Evolutionary conservation across 768 basidiomycete species (phyloP).

Genomic region (Suillus cothurnatus): DNA sequence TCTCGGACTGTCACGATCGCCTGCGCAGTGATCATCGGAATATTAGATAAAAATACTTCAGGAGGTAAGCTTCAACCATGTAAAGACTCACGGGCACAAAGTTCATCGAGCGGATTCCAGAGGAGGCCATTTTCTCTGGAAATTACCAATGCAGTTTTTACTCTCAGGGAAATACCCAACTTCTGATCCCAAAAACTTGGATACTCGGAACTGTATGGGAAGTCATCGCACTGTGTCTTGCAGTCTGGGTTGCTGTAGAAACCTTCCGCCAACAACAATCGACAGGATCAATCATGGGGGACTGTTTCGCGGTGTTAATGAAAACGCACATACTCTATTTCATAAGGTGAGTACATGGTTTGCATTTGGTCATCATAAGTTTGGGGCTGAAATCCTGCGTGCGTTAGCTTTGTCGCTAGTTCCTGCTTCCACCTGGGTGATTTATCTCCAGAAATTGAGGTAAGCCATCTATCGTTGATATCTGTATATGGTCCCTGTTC

Average conservation of each 20-base stretch:
- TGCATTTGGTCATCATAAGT: neutral
- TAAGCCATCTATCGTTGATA: neutral
- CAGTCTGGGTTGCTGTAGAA: neutral
- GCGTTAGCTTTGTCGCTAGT: neutral
- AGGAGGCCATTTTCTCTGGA: neutral
- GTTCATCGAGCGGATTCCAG: neutral
- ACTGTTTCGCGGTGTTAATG: neutral
- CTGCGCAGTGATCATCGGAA: neutral
- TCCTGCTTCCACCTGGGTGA: neutral
- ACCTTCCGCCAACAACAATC: neutral
- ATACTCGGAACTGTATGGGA: neutral
- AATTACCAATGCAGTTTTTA: neutral
- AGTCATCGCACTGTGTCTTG: neutral
- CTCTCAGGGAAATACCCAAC: neutral
- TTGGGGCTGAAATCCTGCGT: neutral
- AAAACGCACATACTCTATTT: neutral
- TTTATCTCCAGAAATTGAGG: neutral
- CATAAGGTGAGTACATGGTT: neutral
- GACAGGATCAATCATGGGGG: neutral
- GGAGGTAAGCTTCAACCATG: neutral
- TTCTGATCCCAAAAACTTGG: neutral
- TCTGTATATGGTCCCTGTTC: neutral
- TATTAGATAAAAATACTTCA: neutral
- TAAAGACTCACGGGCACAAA: neutral
- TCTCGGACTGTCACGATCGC: neutral